Base-by-base conservation (phyloP, 2,329 filamentous ascomycete species). In the Volutella citrinella region DNA sequence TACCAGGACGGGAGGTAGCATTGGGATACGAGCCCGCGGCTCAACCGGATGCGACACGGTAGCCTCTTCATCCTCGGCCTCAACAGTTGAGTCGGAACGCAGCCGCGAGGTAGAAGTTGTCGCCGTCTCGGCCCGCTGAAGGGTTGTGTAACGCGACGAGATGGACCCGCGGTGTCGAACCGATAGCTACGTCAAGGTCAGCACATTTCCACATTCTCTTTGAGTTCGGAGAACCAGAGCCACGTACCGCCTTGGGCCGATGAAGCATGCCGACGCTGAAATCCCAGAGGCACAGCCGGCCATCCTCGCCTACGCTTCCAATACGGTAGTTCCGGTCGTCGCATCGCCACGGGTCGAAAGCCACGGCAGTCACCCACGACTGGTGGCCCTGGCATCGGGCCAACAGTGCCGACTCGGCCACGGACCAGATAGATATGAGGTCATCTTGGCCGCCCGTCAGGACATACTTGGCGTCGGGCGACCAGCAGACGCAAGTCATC, bases 241-340 rank as follows among this genome's bases (percentile, higher is more conserved):
- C 8, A 76, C 84, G 55, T 68, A 89, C 85, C 48, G 79, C 83
- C 65, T 91, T 91, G 14, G 93, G 91, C 40, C 90, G 78, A 61
- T 94, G 87, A 51, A 98, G 72, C 91, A 97, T 97, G 50, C 89
- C 89, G 25, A 95, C 88, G 47, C 84, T 95, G 59, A 98, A 98
- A 66, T 98, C 93, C 93, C 93, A 98, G 10, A 98, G 69, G 39
- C 95, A 78, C 13, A 98, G 69, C 37, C 89, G 76, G 51, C 90
- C 87, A 59, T 98, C 93, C 57, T 97, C 91, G 11, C 91, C 93
- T 1, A 98, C 91, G 52, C 88, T 95, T 19, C 93, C 93, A 53
- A 98, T 95, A 3, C 93, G 80, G 63, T 98, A 98, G 52, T 88
- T 97, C 50, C 85, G 80, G 57, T 95, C 88, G 55, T 98, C 93